These are phyloP conservation scores for Trametes elegans DNA, from an alignment of 768 basidiomycete species.

Conservation along the genomic window DNA sequence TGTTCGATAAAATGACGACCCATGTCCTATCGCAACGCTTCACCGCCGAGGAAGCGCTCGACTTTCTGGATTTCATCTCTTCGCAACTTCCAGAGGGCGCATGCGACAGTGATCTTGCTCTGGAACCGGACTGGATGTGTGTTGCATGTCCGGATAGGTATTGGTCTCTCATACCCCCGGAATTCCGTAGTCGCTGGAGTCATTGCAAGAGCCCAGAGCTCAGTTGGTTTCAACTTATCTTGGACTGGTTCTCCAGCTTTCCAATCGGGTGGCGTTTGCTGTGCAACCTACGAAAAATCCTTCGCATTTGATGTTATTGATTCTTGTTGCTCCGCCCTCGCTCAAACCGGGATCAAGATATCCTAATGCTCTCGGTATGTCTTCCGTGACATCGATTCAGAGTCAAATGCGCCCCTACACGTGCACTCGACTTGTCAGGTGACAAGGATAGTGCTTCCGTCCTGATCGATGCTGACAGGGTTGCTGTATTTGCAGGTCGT, in stretches of 20 bases:
- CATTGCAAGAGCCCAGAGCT: background rate
- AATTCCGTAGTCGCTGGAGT: background rate
- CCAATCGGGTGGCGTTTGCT: background rate
- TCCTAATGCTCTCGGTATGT: too few species aligned
- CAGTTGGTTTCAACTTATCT: background rate
- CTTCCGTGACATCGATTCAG: too few species aligned
- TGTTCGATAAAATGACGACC: conserved; percentile 1
- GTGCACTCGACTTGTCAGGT: too few species aligned
- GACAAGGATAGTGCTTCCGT: too few species aligned
- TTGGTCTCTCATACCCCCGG: background rate
- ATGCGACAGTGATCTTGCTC: background rate
- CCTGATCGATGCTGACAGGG: too few species aligned
- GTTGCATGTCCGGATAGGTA: too few species aligned
- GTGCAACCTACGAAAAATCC: background rate
- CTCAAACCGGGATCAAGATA: too few species aligned
- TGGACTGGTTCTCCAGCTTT: background rate
- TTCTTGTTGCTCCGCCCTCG: too few species aligned
- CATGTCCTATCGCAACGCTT: background rate
- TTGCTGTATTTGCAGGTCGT: too few species aligned
- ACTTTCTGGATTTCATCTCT: background rate
- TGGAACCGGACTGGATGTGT: background rate
- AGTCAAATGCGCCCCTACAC: too few species aligned
- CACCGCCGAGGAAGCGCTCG: background rate
- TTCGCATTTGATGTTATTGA: too few species aligned
- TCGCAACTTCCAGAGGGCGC: background rate